Evolutionary conservation across 2,329 filamentous ascomycete genomes (phyloP), one percentile per base, ranked within the genome.

Genomic region (Trichoderma oligosporum): DNA sequence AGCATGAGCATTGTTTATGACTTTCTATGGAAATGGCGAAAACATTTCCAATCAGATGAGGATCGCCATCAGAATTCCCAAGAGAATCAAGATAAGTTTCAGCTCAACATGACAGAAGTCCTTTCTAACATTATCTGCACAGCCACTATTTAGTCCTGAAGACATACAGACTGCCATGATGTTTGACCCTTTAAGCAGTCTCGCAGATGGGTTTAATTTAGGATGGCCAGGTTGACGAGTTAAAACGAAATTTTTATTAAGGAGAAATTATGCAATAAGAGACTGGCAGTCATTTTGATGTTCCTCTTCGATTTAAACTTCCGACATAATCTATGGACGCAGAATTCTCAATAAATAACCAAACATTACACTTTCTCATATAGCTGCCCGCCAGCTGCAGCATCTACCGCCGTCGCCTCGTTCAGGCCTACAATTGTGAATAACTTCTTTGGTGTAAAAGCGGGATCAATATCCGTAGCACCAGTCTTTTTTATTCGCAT

Each of bases 371-470:
- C 49, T 41, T 36, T 54, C 9, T 35, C 39, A 41, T 54, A 54
- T 27, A 54, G 39, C 27, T 54, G 42, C 4, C 63, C 63, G 22
- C 52, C 66, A 18, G 63, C 63, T 33, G 61, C 63, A 12, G 59
- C 35, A 47, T 83, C 80, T 63, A 82, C 75, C 4, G 73, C 74
- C 65, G 81, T 76, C 24, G 74, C 64, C 31, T 82, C 77, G 35
- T 76, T 71, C 65, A 83, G 60, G 1, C 80, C 80, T 63, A 79
- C 81, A 1, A 79, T 73, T 61, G 77, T 74, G 61, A 82, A 82
- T 25, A 82, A 60, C 57, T 74, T 75, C 53, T 71, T 73, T 0
- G 79, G 78, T 0, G 75, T 76, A 58, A 77, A 69, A 48, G 76
- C 71, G 57, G 72, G 72, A 1, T 75, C 73, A 36, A 71, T 74